Base-by-base conservation (phyloP, 1,284 basidiomycete species). In the Rhodotorula sp. region DNA sequence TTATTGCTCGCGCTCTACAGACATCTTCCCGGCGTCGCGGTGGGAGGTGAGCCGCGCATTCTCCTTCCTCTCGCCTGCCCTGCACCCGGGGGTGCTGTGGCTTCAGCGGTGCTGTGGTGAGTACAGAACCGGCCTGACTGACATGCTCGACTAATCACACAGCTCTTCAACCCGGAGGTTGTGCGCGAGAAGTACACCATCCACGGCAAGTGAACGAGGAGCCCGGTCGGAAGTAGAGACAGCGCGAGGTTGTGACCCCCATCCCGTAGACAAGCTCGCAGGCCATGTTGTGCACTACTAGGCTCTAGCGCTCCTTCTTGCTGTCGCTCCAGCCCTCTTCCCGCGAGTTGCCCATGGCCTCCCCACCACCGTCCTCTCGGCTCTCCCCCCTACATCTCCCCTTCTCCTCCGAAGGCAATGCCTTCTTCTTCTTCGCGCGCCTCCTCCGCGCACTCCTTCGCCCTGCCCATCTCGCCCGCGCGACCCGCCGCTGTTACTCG, bases 11-110 rank as follows among this genome's bases (percentile, higher is more conserved):
- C 25, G 5, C 9, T 15, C 19, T n/a, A 4, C 61, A 76, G 75
- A 77, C 56, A 77, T 77, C 59, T 77, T 77, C 63, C 76, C 76
- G 10, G 73, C 73, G 2, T 75, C 73, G 2, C 67, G 76, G 41
- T 77, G 73, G 73, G 76, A 77, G 67, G 73, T 75, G 17, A 39
- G 66, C 22, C 21, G 13, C 29, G 5, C 3, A 2, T 9, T 27
- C 15, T 22, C 50, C 21, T 21, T 22, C 3, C 32, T 5, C 22
- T 25, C 50, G 19, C 8, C n/a, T n/a, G n/a, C n/a, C n/a, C n/a
- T n/a, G n/a, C n/a, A n/a, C n/a, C n/a, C n/a, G n/a, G n/a, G n/a
- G n/a, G n/a, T n/a, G n/a, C n/a, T n/a, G n/a, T n/a, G n/a, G n/a
- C n/a, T n/a, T n/a, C n/a, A n/a, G n/a, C n/a, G n/a, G n/a, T n/a